Base-by-base conservation (phyloP, 2,329 filamentous ascomycete genomes). In the Botryotinia calthae region DNA sequence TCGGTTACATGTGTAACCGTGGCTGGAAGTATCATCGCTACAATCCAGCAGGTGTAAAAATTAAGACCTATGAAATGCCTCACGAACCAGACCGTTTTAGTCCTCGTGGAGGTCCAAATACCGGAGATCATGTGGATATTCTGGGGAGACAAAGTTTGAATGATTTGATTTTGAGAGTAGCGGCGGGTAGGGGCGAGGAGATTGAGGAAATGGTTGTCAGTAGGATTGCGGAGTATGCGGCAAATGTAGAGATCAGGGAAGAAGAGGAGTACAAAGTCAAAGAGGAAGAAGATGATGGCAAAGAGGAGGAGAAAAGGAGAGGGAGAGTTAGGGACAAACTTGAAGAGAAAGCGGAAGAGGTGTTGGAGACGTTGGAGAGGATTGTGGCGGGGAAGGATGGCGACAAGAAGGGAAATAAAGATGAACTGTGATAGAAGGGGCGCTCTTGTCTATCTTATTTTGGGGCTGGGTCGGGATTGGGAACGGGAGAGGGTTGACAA, bases 121-220 rank as follows among this genome's bases (percentile, higher is more conserved):
- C 87, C 74, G 95, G 94, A 22, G 96, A 99, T 80, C 96, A 99
- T 80, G 96, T 99, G 68, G 96, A 99, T 80, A 99, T 99, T 73
- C 86, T 99, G 4, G 96, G 96, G 1, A 86, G 96, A 44, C 90
- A 94, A 77, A 94, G 90, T 46, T 86, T 99, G 40, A 99, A 99
- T 79, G 96, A 99, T 82, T 84, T 98, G 67, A 91, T 99, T 65
- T 82, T 99, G 73, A 87, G 90, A 70, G 91, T 99, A 16, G 96
- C 94, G 0, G 94, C 94, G 0, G 96, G 96, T 0, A 90, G 89
- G 77, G 96, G 96, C 7, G 87, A 95, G 73, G 86, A 89, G 42
- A 95, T 99, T 76, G 85, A 91, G 66, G 89, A 97, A 74, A 89
- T 88, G 64, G 89, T 97, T 34, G 87, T 93, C 70, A 97, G 93